Base-by-base conservation (phyloP, 805 yeast species). In the Candida easanensis region DNA sequence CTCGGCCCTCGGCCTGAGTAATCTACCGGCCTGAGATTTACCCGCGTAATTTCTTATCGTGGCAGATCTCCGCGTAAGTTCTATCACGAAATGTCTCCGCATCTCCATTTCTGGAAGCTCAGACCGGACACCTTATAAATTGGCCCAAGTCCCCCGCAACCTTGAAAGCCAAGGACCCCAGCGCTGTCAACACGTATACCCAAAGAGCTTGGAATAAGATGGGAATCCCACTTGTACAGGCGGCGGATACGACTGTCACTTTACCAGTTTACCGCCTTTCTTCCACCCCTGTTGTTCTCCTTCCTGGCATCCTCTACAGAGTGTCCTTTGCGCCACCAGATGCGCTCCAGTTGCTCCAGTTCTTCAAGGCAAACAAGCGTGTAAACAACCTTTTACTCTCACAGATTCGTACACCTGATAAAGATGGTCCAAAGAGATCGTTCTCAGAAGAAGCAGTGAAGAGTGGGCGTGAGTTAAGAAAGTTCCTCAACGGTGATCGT, bases 301-400 rank as follows among this genome's bases (percentile, higher is more conserved):
- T 81, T 8, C 87, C 88, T 1, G 86, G 86, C 0, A 74, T 81
- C 32, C 67, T 79, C 19, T 82, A 81, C 60, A 73, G 77, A 43
- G 76, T 81, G n/a, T 66, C 77, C 2, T 73, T 79, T 41, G 60
- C 71, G 15, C 64, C 71, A 41, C 61, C 65, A 41, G 69, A 71
- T 39, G 82, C 79, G 1, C 68, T 73, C 10, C 65, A 71, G 3
- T 58, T 80, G 16, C 60, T 79, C 33, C 63, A 69, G 18, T 65
- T 74, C 21, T 77, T 64, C 54, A 58, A 60, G 38, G 42, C 46
- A 6, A 50, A 53, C 37, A 30, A 39, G 13, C 46, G 34, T 16
- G 52, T 54, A 42, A 50, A 51, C 46, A 51, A 53, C 39, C 43
- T 58, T 25, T 42, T 56, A 33, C 46, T 56, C 5, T 47, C 59